Evolutionary conservation across 257 asterid genomes (phyloP), one percentile per base, ranked within the genome.

Genomic region (Solanum paucissectum): DNA sequence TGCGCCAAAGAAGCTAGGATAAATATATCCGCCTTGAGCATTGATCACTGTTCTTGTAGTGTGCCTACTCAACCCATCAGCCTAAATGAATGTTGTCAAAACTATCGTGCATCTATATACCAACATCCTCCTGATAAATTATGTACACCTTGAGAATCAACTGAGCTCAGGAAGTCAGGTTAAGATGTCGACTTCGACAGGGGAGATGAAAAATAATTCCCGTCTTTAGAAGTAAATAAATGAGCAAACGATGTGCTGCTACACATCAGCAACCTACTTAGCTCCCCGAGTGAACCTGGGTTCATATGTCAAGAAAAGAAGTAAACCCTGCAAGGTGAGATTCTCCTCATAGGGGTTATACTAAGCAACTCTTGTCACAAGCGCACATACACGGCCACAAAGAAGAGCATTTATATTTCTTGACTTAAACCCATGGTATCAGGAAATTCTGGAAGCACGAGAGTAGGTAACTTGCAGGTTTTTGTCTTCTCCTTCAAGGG

Each of bases 361-460:
- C 7, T 40, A n/a, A 40, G 84, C 21, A 76, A 40, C 84, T n/a
- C 8, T 16, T 44, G 40, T 13, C 16, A 6, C 66, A 27, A 27
- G 3, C 11, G 3, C 27, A 13, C 21, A 44, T 79, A 16, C 18
- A 49, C 18, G 66, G 10, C 27, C 38, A 40, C 46, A 38, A 36
- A 52, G 52, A 83, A 71, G 89, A 42, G 46, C 49, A 68, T 72
- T 94, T 92, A 94, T 87, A 94, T 91, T 92, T 94, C 98, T 91
- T 92, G 93, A 92, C 98, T 94, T 74, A 90, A 86, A 76, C 88
- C 93, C 88, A 73, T 38, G 71, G 90, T 76, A 83, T 92, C 92
- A 86, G 74, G 90, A 87, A 42, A 62, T 76, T 87, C 49, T 73
- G 88, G 94, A 91, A 86, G 92, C 89, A 87, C 86, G 73, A 83